phyloP scores from a whole-genome alignment of 2,329 filamentous ascomycete species.

The Trichoderma sp. region DNA sequence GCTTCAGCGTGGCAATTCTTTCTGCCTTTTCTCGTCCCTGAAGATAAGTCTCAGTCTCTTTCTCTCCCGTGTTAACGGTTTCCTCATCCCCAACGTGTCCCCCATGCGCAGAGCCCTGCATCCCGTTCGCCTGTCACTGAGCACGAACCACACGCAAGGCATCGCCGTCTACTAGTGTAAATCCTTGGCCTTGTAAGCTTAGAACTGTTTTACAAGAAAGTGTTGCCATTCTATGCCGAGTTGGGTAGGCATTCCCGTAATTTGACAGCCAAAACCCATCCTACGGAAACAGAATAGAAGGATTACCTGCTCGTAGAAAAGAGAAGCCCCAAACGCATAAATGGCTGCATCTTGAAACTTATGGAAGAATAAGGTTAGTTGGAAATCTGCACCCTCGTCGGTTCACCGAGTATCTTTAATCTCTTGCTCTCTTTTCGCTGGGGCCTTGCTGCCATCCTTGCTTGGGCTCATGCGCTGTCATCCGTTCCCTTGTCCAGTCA shows the following conservation, averaged over 20 bases:
- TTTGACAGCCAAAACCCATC: not conserved
- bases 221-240: not conserved
- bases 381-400: not conserved
- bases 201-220: not conserved
- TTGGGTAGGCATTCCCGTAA: not conserved
- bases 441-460: not conserved
- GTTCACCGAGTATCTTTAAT: slow-evolving; percentile 14
- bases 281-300: not conserved
- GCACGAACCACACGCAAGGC: slow-evolving; percentile 1
- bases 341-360: not conserved
- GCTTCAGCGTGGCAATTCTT: not conserved
- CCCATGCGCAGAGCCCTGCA: not conserved
- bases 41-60: not conserved
- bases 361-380: slow-evolving; percentile 15
- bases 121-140: not conserved
- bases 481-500: not conserved
- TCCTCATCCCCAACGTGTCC: not conserved
- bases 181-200: not conserved
- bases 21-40: not conserved
- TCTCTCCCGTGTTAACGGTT: not conserved
- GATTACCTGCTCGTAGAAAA: not conserved
- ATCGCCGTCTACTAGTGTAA: not conserved
- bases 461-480: not conserved
- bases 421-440: not conserved
- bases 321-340: not conserved